Conservation (phyloP, 2,329 filamentous ascomycete genomes). For the Fonsecaea monophora region DNA sequence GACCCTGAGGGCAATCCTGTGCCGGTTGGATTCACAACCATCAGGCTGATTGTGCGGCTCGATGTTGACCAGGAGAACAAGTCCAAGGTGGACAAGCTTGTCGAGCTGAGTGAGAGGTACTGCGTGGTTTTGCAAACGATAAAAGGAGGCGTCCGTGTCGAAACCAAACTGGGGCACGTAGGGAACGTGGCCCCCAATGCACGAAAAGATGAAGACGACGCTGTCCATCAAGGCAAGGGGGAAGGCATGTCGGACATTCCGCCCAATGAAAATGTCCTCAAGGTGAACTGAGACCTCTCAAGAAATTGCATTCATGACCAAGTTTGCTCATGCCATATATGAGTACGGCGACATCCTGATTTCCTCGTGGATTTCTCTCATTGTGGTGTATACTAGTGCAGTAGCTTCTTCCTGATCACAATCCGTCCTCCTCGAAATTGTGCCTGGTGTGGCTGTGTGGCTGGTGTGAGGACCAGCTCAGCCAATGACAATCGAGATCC, state of each 20-base stretch:
- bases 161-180: slow-evolving; percentile 40
- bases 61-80: slow-evolving; percentile 50
- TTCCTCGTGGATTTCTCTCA: background rate
- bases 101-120: slow-evolving; percentile 58
- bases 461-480: background rate
- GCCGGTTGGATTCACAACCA: slow-evolving; percentile 57
- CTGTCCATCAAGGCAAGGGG: slow-evolving; percentile 9
- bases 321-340: background rate
- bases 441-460: slow-evolving; percentile 3
- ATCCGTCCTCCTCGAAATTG: background rate
- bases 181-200: slow-evolving; percentile 19
- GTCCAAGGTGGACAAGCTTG: slow-evolving; percentile 53
- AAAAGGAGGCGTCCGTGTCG: slow-evolving; percentile 47
- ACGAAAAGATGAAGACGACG: slow-evolving; percentile 8
- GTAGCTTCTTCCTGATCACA: background rate
- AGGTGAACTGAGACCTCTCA: slow-evolving; percentile 18
- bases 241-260: slow-evolving; percentile 22
- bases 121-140: slow-evolving; percentile 55
- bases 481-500: background rate
- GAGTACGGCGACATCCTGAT: background rate
- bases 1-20: slow-evolving; percentile 44
- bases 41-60: slow-evolving; percentile 54
- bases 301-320: too few species aligned
- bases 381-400: too few species aligned
- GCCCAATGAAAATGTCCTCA: slow-evolving; percentile 30